Base-by-base conservation (phyloP, 208 protist genomes). In the Angomonas ambiguus region DNA sequence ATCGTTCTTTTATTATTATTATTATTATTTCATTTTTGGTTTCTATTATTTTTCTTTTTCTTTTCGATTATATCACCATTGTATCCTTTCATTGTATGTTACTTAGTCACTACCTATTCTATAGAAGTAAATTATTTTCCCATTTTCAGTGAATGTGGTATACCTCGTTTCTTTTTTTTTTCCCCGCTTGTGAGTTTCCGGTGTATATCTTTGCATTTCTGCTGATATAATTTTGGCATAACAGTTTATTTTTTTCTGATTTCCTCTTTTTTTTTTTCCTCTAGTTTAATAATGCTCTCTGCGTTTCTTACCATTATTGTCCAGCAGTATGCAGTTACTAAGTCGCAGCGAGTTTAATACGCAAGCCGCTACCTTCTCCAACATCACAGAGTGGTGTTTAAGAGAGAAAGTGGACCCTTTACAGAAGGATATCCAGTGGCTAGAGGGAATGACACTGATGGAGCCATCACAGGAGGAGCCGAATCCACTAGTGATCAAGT, bases 1-100 rank as follows among this genome's bases (percentile, higher is more conserved):
- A 18, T n/a, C 32, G 32, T 41, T 66, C 27, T 31, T 24, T 66
- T 66, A 35, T 51, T n/a, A 55, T 65, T 55, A 45, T 38, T 30
- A 41, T 48, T 67, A 10, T 51, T 51, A 24, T 57, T 55, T 2
- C n/a, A 20, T 33, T 58, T 32, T 35, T 62, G 11, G 38, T 11
- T 62, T 62, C 51, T 20, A 27, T 20, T 49, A 42, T 35, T 1
- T 11, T 61, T 28, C 22, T 61, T 42, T 61, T 61, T 61, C 24
- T 2, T 11, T 31, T 58, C 24, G 13, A 48, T 18, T 11, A 48
- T 11, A 48, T 48, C 13, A 48, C 38, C 11, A 35, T 59, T 59
- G 53, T 24, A 16, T 24, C 53, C 24, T 35, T 59, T n/a, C 53
- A 59, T 55, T 30, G 18, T 55, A 55, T 55, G 49, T 18, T 55